Evolutionary conservation across 164 flowering plant species (phyloP).

Genomic region (Magnolia changhungtana): DNA sequence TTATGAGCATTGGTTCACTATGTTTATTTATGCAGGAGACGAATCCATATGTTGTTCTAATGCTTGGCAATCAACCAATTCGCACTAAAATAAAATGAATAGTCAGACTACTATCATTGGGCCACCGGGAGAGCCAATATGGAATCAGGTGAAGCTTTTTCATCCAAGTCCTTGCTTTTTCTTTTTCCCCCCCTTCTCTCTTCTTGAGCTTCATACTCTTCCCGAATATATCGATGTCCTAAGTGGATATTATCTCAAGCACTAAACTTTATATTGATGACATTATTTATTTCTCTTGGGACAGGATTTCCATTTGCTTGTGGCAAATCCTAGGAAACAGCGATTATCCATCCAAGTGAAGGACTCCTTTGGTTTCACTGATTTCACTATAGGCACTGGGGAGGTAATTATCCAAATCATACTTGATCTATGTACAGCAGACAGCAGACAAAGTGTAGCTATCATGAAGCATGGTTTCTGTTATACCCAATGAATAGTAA

Average conservation of each 20-base stretch:
- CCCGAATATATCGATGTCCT: not conserved
- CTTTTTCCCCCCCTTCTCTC: too few relatives aligned
- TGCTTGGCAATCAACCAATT: conserved; percentile 79
- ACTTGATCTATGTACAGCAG: not conserved
- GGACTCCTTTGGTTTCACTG: conserved; percentile 77
- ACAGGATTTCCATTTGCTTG: conserved; percentile 95
- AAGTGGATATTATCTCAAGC: not conserved
- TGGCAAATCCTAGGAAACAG: conserved; percentile 72
- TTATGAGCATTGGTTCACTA: not conserved
- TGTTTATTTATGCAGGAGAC: conserved; percentile 33
- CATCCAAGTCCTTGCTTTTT: not conserved
- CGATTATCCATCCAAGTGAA: conserved; percentile 67
- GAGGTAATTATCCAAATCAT: conserved; percentile 51
- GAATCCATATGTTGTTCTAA: conserved; percentile 85
- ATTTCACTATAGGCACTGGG: conserved; percentile 67
- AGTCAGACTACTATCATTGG: conserved; percentile 97
- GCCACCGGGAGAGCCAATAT: conserved; percentile 92
- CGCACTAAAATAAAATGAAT: conserved; percentile 92
- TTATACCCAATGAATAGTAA: too few relatives aligned
- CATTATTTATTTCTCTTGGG: conserved; percentile 12
- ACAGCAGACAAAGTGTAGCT: too few relatives aligned
- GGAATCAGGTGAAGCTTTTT: conserved; percentile 74
- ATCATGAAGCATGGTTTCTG: not conserved
- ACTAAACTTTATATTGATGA: conserved; percentile 11
- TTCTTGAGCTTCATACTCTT: too few relatives aligned